Base-by-base conservation (phyloP, 192 early-diverging fungal genomes). In the Spizellomyces punctatus region DNA sequence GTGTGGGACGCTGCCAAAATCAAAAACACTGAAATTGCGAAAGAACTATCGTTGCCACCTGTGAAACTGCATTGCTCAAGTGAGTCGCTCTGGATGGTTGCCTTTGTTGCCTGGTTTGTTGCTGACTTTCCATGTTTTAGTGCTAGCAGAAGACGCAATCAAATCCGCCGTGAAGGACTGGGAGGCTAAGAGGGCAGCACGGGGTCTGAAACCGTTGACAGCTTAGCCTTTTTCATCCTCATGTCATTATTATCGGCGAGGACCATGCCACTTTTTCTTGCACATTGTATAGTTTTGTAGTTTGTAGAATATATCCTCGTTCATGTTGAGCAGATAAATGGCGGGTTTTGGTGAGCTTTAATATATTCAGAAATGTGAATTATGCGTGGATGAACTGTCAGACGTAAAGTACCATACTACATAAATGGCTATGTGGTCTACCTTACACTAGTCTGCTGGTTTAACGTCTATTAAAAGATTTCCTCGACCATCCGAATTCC, bases 111-210 rank as follows among this genome's bases (percentile, higher is more conserved):
- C 27, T 1, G 12, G 42, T 8, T 72, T 10, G 5, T 36, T 4
- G n/a, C 46, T 57, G 8, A 8, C 45, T 45, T 60, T 60, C 43
- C 6, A 16, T 64, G 27, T 36, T 72, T 42, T 77, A 93, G 91
- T 99, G 96, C 89, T 99, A 44, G 96, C 96, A 46, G 96, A 99
- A 78, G 96, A 99, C 78, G 96, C 96, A 58, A 99, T 99, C 83
- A 97, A 97, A 83, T 93, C 91, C 22, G 96, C 96, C n/a, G 93
- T 99, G 65, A 94, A 92, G 76, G 95, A 99, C 82, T 99, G 93
- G 81, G 84, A 95, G 75, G 88, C 81, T 56, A 98, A 98, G 83
- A 87, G 92, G 42, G 67, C 69, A 19, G 60, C 71, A 48, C 45
- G 71, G 9, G 71, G 71, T 12, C 71, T 72, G 43, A 65, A 63